phyloP scores from a whole-genome alignment of 179 eudicot genomes.

The Amaranthus tricolor region DNA sequence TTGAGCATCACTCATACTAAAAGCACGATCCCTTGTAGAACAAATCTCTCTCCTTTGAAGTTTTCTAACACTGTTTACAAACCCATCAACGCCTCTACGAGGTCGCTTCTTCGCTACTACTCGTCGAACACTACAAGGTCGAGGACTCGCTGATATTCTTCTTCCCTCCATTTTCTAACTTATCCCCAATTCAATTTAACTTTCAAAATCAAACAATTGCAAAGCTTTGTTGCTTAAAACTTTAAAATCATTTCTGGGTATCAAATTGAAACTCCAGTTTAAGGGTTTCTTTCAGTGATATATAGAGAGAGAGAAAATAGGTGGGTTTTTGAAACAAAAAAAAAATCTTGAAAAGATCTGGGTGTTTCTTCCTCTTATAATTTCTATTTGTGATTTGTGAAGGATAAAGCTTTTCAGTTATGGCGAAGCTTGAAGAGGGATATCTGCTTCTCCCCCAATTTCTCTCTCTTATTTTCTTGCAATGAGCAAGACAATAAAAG shows the following conservation, averaged over 20 bases:
- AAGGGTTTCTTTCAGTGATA: slow-evolving; percentile 19
- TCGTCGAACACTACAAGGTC: slow-evolving; percentile 68
- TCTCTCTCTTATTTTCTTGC: slow-evolving; percentile 4
- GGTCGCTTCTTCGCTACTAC: slow-evolving; percentile 73
- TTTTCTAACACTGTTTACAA: slow-evolving; percentile 74
- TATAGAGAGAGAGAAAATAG: background rate
- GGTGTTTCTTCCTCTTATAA: background rate
- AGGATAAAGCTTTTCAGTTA: background rate
- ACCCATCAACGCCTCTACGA: slow-evolving; percentile 57
- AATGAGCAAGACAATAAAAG: background rate
- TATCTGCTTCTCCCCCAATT: background rate
- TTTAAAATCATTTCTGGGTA: background rate
- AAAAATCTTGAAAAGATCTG: background rate
- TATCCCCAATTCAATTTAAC: background rate
- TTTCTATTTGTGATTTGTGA: background rate
- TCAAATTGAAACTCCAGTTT: slow-evolving; percentile 8
- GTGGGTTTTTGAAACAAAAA: background rate
- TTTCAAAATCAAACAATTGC: background rate
- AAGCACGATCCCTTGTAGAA: slow-evolving; percentile 63
- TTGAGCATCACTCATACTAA: slow-evolving; percentile 75
- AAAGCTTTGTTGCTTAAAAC: slow-evolving; percentile 1
- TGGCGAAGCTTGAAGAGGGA: slow-evolving; percentile 2
- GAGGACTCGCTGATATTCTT: slow-evolving; percentile 73
- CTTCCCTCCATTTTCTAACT: slow-evolving; percentile 59
- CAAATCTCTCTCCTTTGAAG: slow-evolving; percentile 82